Conservation (phyloP, 2,329 filamentous ascomycete species). For the Clarireedia monteithiana region DNA sequence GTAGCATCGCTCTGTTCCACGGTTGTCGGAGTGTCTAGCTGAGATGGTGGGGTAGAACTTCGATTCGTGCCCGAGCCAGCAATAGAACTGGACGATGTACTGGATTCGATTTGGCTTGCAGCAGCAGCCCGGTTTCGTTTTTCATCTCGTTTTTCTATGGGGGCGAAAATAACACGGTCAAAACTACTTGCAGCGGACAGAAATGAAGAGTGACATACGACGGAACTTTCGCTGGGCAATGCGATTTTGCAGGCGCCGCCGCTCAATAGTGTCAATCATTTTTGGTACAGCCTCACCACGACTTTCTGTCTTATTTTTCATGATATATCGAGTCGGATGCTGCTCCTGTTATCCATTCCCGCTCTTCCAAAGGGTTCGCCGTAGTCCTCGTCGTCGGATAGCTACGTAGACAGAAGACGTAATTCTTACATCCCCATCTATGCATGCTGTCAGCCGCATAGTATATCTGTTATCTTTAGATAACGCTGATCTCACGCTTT, state of each 20-base stretch:
- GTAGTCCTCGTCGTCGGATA: neutral
- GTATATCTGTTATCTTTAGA: neutral
- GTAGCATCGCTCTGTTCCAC: neutral
- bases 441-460: neutral
- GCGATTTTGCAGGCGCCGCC: neutral
- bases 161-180: neutral
- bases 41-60: neutral
- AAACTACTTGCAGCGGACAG: neutral
- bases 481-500: neutral
- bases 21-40: neutral
- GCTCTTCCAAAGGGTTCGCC: neutral
- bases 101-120: neutral
- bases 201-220: neutral
- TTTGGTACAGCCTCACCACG: neutral
- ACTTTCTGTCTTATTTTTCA: neutral
- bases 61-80: neutral
- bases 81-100: neutral
- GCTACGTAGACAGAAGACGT: neutral
- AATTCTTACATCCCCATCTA: neutral
- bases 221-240: neutral
- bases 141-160: neutral
- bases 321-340: neutral
- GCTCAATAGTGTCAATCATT: neutral
- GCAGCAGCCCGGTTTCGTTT: neutral
- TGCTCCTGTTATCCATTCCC: neutral